These are phyloP conservation scores for Coemansia sp. DNA, from an alignment of 192 early-diverging fungal genomes.

Conservation along the genomic window DNA sequence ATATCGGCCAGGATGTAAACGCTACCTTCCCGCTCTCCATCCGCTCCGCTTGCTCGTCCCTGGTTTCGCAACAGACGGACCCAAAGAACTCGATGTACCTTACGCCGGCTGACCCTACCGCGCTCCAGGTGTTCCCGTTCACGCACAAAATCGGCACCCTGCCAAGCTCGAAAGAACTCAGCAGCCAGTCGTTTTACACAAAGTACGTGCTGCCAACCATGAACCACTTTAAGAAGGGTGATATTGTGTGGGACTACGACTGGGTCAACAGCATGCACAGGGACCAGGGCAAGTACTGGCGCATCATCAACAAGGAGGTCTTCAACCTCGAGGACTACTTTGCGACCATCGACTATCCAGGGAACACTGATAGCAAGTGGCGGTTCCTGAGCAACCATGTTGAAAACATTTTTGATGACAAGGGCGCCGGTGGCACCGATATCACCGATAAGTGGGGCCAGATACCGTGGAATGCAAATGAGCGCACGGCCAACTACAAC, in stretches of 20 bases:
- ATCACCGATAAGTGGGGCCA: constrained; percentile 48
- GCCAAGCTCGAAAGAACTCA: constrained; percentile 39
- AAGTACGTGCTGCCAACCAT: constrained; percentile 42
- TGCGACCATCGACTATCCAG: constrained; percentile 39
- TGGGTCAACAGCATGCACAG: constrained; percentile 58
- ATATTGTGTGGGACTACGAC: constrained; percentile 60
- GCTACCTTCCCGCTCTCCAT: constrained; percentile 63
- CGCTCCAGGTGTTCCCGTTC: constrained; percentile 30
- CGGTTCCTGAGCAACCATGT: constrained; percentile 38
- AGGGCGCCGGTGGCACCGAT: constrained; percentile 52
- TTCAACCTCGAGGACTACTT: constrained; percentile 67
- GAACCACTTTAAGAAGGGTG: constrained; percentile 56
- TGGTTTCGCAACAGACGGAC: constrained; percentile 35
- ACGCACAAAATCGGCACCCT: constrained; percentile 38
- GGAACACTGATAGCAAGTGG: constrained; percentile 29
- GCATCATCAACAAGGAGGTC: constrained; percentile 63
- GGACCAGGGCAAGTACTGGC: constrained; percentile 57
- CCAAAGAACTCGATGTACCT: constrained; percentile 39
- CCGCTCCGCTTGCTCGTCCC: constrained; percentile 57
- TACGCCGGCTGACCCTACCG: constrained; percentile 31
- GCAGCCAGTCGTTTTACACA: constrained; percentile 33
- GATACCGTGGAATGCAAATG: constrained; percentile 17
- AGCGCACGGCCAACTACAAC: constrained; percentile 55
- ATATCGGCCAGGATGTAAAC: constrained; percentile 56
- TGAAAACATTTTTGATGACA: constrained; percentile 60